Evolutionary conservation across 768 basidiomycete genomes (phyloP), one percentile per base, ranked within the genome.

Genomic region (Fistulinella prunicolor): DNA sequence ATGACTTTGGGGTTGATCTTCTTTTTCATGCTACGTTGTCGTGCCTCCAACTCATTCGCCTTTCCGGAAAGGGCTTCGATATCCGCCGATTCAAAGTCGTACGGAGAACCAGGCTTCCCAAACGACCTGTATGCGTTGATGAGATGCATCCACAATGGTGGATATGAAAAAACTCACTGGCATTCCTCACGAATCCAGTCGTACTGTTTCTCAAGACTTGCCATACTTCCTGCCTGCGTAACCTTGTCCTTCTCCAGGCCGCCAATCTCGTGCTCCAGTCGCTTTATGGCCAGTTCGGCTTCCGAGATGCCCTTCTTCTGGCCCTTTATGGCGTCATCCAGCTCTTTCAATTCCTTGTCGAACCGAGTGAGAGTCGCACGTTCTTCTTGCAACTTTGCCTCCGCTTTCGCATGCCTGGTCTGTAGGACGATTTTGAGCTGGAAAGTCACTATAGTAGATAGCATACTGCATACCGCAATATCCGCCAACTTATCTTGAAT

Each of bases 1-100:
- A 96, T 83, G 38, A 93, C 94, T 66, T 95, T 96, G 3, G 86
- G 85, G 58, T 99, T 98, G 60, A 98, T 78, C 66, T 94, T 96
- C 73, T 93, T 92, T 73, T 93, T 94, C 83, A 92, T 85, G 19
- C 84, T 83, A 58, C 85, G 86, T 63, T 91, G 91, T 38, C 82
- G 74, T 17, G 79, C 73, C 55, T 90, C 85, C 10, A 98, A 75
- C 57, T 92, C 88, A 8, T 74, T 70, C 21, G 85, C 85, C 62
- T 84, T 86, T 35, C 80, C 73, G 38, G 77, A 72, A 53, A 89
- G 69, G 42, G 73, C 69, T 2, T 46, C 66, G 17, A 93, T 77
- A 60, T 96, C 81, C 45, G 80, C 70, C 3, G 74, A 70, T 3
- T 66, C 61, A 63, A 96, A 97, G 63, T 96, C 87, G 62, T 92